phyloP scores from a whole-genome alignment of 169 alveolate genomes.

The Cyclospora cayetanensis region DNA sequence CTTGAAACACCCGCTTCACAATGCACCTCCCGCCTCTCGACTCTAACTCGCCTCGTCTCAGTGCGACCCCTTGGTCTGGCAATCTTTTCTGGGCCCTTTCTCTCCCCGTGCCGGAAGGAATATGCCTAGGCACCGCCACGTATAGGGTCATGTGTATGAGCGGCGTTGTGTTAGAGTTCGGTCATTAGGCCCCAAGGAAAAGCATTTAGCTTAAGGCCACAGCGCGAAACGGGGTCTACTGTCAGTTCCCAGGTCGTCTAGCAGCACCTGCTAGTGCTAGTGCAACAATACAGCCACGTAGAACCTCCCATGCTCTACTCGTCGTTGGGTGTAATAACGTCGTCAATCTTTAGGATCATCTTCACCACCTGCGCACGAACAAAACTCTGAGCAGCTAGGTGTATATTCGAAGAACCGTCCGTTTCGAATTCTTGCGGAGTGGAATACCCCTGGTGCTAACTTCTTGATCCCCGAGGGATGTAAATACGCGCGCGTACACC shows the following conservation, averaged over 20 bases:
- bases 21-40: no score
- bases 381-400: not conserved
- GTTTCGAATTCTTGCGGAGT: no score
- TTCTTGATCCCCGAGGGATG: no score
- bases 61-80: no score
- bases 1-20: no score
- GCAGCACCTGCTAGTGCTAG: not conserved
- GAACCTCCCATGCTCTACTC: not conserved
- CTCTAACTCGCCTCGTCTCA: no score
- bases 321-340: slow-evolving; percentile 87
- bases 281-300: not conserved
- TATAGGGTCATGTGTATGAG: not conserved
- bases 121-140: not conserved
- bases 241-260: not conserved
- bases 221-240: not conserved
- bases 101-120: no score
- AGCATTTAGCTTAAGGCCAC: not conserved
- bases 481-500: no score
- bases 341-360: slow-evolving; percentile 99
- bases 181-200: not conserved
- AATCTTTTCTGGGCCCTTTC: no score
- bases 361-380: slow-evolving; percentile 93
- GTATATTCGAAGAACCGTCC: no score
- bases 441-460: no score
- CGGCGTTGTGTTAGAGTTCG: not conserved